Evolutionary conservation across 2,329 filamentous ascomycete species (phyloP).

Genomic region (Ceratocystis harringtonii): DNA sequence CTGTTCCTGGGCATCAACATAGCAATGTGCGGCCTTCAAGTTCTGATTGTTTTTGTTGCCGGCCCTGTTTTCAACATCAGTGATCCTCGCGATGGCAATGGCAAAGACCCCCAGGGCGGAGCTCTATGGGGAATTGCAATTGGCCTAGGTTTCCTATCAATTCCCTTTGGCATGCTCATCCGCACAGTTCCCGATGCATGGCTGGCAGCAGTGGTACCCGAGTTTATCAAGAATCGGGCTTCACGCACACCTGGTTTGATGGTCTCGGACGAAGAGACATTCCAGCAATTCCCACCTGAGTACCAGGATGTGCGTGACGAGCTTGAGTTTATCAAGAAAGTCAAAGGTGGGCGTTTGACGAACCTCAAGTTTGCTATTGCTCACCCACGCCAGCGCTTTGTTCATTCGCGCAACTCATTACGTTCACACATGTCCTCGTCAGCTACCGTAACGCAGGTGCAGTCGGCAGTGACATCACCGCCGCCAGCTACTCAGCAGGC

Average conservation of each 20-base stretch:
- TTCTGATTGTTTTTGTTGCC: slow-evolving; percentile 81
- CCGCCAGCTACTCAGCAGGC: slow-evolving; percentile 31
- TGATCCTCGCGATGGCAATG: slow-evolving; percentile 22
- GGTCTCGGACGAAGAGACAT: slow-evolving; percentile 50
- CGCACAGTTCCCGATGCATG: slow-evolving; percentile 67
- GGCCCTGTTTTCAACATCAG: slow-evolving; percentile 62
- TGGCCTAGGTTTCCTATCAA: slow-evolving; percentile 66
- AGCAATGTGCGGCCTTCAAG: slow-evolving; percentile 77
- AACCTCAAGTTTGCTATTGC: slow-evolving; percentile 64
- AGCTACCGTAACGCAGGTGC: slow-evolving; percentile 33
- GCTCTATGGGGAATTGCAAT: slow-evolving; percentile 80
- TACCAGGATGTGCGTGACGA: slow-evolving; percentile 65
- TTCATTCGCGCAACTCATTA: slow-evolving; percentile 43
- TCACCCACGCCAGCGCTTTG: slow-evolving; percentile 46
- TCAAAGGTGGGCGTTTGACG: slow-evolving; percentile 71
- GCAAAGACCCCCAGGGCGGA: slow-evolving; percentile 42
- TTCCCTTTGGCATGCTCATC: slow-evolving; percentile 68
- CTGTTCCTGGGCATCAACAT: slow-evolving; percentile 79
- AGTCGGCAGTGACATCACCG: slow-evolving; percentile 38
- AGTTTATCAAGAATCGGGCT: slow-evolving; percentile 36
- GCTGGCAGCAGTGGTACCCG: slow-evolving; percentile 37
- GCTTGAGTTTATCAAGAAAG: slow-evolving; percentile 61
- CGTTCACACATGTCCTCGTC: slow-evolving; percentile 42
- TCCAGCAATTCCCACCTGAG: slow-evolving; percentile 53
- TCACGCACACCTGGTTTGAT: slow-evolving; percentile 38